Percentiles rank a stretch among this genome's conserved stretches.
Conservation (phyloP, 2,329 filamentous ascomycete genomes). For the Nothophoma quercina region DNA sequence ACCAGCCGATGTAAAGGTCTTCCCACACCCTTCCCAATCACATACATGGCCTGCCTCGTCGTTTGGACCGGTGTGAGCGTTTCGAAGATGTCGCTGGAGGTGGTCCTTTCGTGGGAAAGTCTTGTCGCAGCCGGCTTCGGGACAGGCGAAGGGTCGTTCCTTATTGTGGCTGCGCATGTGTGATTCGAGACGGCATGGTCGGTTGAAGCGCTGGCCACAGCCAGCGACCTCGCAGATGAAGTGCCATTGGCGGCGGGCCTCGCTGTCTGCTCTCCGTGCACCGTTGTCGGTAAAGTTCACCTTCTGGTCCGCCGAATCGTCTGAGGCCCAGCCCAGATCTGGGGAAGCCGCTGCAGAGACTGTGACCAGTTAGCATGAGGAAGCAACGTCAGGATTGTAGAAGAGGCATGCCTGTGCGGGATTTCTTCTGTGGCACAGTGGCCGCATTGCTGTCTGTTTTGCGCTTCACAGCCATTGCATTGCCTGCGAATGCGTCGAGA, state of each 20-base stretch:
- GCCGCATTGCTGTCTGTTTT: conserved; percentile 22
- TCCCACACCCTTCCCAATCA: conserved; percentile 74
- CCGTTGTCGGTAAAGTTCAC: conserved; percentile 41
- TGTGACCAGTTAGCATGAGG: conserved; percentile 1
- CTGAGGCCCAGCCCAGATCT: conserved; percentile 28
- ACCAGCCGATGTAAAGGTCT: conserved; percentile 82
- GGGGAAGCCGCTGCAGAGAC: conserved; percentile 10
- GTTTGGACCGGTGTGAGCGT: conserved; percentile 70
- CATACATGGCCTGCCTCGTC: conserved; percentile 73
- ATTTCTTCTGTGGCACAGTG: conserved; percentile 31
- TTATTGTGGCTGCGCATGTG: conserved; percentile 87
- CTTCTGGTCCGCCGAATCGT: conserved; percentile 35
- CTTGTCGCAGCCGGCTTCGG: conserved; percentile 76
- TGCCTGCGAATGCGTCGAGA: neutral
- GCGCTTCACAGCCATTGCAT: conserved; percentile 41
- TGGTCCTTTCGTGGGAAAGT: conserved; percentile 87
- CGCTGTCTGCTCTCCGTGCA: conserved; percentile 37
- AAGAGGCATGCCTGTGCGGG: conserved; percentile 30
- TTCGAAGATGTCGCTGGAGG: conserved; percentile 83
- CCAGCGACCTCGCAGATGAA: conserved; percentile 76
- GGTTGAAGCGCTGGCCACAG: conserved; percentile 86
- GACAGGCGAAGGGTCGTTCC: conserved; percentile 80
- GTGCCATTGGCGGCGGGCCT: conserved; percentile 71
- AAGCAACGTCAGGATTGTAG: conserved; percentile 9
- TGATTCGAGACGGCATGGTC: conserved; percentile 76